A percentile compares a stretch with the other conserved stretches of the same genome.
Evolutionary conservation across 352 stramenopile genomes (phyloP).

Genomic region (Globisporangium canariense): DNA sequence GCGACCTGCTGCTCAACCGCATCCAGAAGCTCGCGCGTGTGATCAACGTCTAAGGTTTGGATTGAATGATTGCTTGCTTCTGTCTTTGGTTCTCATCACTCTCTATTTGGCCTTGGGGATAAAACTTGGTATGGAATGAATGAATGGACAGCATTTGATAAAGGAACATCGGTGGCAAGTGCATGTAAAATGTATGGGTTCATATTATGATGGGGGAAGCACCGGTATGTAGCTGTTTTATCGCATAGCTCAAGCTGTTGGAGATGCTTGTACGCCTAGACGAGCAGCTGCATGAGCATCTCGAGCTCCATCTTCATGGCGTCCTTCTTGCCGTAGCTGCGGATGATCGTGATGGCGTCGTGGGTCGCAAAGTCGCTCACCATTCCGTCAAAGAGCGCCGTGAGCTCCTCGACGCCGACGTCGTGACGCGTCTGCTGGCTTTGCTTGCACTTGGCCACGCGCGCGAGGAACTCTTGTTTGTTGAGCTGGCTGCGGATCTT

Average conservation of each 20-base stretch:
- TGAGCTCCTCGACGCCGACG: constrained; percentile 45
- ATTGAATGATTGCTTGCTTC: background rate
- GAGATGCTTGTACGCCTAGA: constrained; percentile 15
- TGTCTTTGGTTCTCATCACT: background rate
- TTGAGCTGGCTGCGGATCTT: constrained; percentile 51
- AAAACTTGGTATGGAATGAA: background rate
- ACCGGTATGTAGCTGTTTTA: background rate
- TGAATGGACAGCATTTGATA: background rate
- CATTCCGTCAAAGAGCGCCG: constrained; percentile 41
- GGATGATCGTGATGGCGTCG: constrained; percentile 66
- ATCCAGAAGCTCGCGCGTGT: constrained; percentile 98
- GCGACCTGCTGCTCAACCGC: constrained; percentile 97
- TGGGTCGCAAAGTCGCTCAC: constrained; percentile 49
- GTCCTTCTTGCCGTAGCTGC: constrained; percentile 61
- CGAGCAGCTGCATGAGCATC: constrained; percentile 42
- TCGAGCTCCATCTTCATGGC: constrained; percentile 57
- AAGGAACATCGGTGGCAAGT: background rate
- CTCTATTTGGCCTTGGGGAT: background rate
- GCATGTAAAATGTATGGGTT: background rate
- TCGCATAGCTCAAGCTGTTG: background rate
- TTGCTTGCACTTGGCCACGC: constrained; percentile 29
- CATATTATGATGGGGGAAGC: background rate
- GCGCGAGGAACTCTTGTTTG: constrained; percentile 22
- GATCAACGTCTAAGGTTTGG: constrained; percentile 87
- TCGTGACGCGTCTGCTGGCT: constrained; percentile 27